Conservation (phyloP, 495 filamentous ascomycete species). For the Geopyxis carbonaria region DNA sequence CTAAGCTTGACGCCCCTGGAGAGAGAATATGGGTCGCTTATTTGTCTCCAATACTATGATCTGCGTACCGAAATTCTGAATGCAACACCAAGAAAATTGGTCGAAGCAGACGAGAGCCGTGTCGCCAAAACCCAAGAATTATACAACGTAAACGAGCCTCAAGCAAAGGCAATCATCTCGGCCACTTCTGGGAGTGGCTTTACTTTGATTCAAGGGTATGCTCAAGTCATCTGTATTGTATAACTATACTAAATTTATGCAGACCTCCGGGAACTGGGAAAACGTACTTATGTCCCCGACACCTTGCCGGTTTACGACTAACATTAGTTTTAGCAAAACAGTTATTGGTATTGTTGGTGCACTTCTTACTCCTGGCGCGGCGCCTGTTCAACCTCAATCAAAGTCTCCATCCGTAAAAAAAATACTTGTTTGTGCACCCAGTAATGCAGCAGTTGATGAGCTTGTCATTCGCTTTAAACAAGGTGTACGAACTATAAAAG, state of each 20-base stretch:
- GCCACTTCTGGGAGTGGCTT: constrained; percentile 90
- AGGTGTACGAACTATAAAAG: constrained; percentile 63
- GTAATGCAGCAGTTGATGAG: constrained; percentile 94
- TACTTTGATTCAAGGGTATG: constrained; percentile 78
- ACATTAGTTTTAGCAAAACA: too few relatives aligned
- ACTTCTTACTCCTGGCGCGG: constrained; percentile 42
- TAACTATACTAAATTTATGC: constrained; percentile 8
- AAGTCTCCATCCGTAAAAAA: constrained; percentile 47
- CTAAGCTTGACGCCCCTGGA: constrained; percentile 82
- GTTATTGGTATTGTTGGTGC: constrained; percentile 92
- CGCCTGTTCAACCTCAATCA: constrained; percentile 32
- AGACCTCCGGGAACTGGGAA: constrained; percentile 89
- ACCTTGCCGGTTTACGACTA: too few relatives aligned
- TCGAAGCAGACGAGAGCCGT: constrained; percentile 55
- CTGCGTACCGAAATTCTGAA: constrained; percentile 76
- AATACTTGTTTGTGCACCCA: constrained; percentile 84
- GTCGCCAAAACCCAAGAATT: constrained; percentile 48
- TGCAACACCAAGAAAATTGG: constrained; percentile 74
- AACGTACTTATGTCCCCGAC: too few relatives aligned
- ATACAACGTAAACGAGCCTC: constrained; percentile 72
- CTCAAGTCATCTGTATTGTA: not conserved
- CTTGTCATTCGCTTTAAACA: constrained; percentile 81
- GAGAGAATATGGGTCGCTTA: constrained; percentile 80
- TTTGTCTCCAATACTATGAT: constrained; percentile 85
- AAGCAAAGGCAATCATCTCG: constrained; percentile 82